A percentile compares a stretch with the other conserved stretches of the same genome.
Conservation (phyloP, 116 monocot species). For the Dioscorea cayenensis region DNA sequence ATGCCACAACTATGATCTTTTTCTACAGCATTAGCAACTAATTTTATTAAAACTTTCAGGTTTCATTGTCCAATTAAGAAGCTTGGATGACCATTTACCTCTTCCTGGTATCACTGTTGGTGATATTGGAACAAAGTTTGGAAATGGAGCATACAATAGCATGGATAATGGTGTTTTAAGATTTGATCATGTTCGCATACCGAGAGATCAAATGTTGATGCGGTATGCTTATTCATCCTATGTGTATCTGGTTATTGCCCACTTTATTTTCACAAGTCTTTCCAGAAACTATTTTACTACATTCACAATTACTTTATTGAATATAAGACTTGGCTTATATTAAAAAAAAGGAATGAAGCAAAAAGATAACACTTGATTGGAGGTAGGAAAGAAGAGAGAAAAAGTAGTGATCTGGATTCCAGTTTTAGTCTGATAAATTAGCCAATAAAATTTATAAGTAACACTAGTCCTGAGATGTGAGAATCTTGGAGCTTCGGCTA, state of each 20-base stretch:
- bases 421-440: too few relatives aligned
- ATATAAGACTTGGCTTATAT: too few relatives aligned
- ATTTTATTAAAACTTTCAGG: constrained; percentile 30
- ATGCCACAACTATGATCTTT: background rate
- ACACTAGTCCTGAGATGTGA: too few relatives aligned
- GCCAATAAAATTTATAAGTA: too few relatives aligned
- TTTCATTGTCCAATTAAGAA: constrained; percentile 95
- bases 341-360: too few relatives aligned
- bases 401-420: too few relatives aligned
- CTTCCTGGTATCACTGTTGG: constrained; percentile 91
- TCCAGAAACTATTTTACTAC: background rate
- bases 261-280: background rate
- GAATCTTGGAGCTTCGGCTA: too few relatives aligned
- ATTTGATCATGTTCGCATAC: constrained; percentile 94
- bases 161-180: constrained; percentile 98
- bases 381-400: too few relatives aligned
- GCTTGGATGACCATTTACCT: constrained; percentile 89
- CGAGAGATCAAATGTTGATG: constrained; percentile 98
- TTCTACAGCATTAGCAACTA: background rate
- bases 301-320: background rate
- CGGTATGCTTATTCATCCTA: constrained; percentile 41
- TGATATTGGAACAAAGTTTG: constrained; percentile 98
- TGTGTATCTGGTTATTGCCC: background rate
- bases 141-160: constrained; percentile 93
- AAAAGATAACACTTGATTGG: too few relatives aligned